Evolutionary conservation across 2,329 filamentous ascomycete species (phyloP).

Genomic region (Penicillium capsulatum): DNA sequence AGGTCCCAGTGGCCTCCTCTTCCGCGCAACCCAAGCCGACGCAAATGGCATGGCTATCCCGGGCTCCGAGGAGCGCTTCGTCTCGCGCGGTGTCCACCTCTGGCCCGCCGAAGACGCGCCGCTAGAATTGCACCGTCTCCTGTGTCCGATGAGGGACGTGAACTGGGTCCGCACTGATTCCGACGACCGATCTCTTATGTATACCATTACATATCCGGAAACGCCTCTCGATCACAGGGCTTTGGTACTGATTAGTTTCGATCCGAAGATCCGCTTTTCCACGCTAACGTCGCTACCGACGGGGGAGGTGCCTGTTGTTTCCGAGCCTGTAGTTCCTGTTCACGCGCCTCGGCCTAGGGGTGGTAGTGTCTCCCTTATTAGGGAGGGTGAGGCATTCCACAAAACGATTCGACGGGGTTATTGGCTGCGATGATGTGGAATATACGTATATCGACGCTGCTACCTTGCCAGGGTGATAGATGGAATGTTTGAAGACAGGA

Average conservation of each 20-base stretch:
- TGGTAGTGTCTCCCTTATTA: conserved; percentile 3
- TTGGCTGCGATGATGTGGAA: conserved; percentile 13
- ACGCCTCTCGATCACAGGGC: conserved; percentile 24
- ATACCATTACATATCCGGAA: conserved; percentile 33
- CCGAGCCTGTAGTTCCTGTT: conserved; percentile 4
- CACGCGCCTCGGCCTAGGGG: background rate
- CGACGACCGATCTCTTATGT: conserved; percentile 42
- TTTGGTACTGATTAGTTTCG: conserved; percentile 40
- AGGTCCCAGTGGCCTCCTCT: conserved; percentile 22
- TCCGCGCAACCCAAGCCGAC: conserved; percentile 26
- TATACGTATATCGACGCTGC: no score
- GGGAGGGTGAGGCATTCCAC: conserved; percentile 13
- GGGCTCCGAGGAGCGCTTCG: conserved; percentile 39
- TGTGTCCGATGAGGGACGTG: conserved; percentile 36
- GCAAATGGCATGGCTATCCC: conserved; percentile 26
- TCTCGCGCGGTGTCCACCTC: conserved; percentile 36
- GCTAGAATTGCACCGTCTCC: conserved; percentile 33
- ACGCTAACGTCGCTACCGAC: conserved; percentile 6
- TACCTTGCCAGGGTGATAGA: no score
- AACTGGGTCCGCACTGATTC: conserved; percentile 32
- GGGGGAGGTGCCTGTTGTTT: background rate
- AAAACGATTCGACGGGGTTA: conserved; percentile 17
- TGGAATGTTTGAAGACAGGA: no score
- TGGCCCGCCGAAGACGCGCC: conserved; percentile 43
- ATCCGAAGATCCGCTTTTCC: conserved; percentile 33